Conservation (phyloP, 306 rosid genomes). For the Abrus pulchellus region DNA sequence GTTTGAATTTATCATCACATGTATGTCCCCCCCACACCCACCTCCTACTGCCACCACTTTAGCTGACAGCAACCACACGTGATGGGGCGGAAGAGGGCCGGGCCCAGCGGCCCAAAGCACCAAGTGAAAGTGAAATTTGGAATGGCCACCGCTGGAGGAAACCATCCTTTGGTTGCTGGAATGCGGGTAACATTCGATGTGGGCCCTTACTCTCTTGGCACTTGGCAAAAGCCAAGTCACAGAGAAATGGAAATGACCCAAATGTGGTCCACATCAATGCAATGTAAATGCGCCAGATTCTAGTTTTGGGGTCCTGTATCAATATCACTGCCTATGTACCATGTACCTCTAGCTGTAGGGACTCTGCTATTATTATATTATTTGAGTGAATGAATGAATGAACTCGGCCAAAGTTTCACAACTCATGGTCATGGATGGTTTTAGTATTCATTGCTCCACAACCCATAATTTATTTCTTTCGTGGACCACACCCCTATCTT, state of each 20-base stretch:
- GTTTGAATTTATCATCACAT: too few species aligned
- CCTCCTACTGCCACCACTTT: conserved; percentile 22
- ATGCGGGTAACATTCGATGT: conserved; percentile 50
- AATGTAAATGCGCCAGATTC: background rate
- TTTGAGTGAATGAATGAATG: background rate
- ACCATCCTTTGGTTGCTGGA: conserved; percentile 50
- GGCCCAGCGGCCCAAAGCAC: conserved; percentile 56
- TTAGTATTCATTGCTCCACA: conserved; percentile 37
- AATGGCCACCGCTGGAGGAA: conserved; percentile 39
- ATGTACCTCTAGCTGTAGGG: conserved; percentile 21
- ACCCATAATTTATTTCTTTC: conserved; percentile 46
- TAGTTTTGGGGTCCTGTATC: background rate
- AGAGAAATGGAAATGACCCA: background rate
- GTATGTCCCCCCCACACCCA: background rate
- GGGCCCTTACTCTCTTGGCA: conserved; percentile 21
- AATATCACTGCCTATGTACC: conserved; percentile 34
- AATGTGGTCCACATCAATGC: conserved; percentile 34
- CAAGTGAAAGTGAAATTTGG: conserved; percentile 30
- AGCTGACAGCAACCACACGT: conserved; percentile 42
- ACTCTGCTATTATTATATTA: background rate
- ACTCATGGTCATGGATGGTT: conserved; percentile 39
- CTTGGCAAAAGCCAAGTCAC: background rate
- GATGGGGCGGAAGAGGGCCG: conserved; percentile 44
- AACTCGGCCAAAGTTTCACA: conserved; percentile 20
- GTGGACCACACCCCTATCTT: conserved; percentile 44